These are phyloP conservation scores for Phyllosticta capitalensis DNA, from an alignment of 2,329 filamentous ascomycete genomes.

Conservation along the genomic window DNA sequence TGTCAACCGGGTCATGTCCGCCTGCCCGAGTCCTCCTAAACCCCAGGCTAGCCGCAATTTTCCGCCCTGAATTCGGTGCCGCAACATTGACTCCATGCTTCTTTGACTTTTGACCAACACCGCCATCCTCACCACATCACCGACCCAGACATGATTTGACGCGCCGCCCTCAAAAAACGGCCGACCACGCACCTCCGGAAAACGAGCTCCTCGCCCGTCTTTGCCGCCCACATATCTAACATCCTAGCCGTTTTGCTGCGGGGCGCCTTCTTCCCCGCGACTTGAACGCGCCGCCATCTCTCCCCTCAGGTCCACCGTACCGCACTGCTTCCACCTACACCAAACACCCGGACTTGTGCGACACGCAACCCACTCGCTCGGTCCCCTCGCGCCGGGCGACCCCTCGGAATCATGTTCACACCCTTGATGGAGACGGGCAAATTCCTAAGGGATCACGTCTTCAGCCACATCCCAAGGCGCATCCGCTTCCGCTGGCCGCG, in stretches of 20 bases:
- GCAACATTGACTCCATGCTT: not conserved
- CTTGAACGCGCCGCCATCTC: not conserved
- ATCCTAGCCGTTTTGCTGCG: not conserved
- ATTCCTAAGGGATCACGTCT: slow-evolving; percentile 22
- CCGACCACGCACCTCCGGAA: not conserved
- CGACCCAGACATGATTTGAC: not conserved
- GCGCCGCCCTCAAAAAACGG: not conserved
- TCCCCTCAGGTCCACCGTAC: not conserved
- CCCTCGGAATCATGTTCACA: slow-evolving; percentile 19
- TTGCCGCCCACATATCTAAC: not conserved
- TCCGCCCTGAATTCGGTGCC: not conserved
- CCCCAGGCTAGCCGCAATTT: not conserved
- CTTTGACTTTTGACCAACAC: not conserved
- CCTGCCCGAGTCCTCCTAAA: not conserved
- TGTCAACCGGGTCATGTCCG: slow-evolving; percentile 1
- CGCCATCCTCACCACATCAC: not conserved
- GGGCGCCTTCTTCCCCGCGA: not conserved
- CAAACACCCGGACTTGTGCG: not conserved
- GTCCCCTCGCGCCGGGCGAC: not conserved
- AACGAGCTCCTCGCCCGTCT: not conserved
- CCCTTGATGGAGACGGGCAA: slow-evolving; percentile 21
- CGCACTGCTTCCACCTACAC: not conserved
- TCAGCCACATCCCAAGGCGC: slow-evolving; percentile 18
- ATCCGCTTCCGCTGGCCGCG: slow-evolving; percentile 40
- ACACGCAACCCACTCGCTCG: not conserved